Evolutionary conservation across 805 yeast genomes (phyloP), one percentile per base, ranked within the genome.

Genomic region (Pichia exigua): DNA sequence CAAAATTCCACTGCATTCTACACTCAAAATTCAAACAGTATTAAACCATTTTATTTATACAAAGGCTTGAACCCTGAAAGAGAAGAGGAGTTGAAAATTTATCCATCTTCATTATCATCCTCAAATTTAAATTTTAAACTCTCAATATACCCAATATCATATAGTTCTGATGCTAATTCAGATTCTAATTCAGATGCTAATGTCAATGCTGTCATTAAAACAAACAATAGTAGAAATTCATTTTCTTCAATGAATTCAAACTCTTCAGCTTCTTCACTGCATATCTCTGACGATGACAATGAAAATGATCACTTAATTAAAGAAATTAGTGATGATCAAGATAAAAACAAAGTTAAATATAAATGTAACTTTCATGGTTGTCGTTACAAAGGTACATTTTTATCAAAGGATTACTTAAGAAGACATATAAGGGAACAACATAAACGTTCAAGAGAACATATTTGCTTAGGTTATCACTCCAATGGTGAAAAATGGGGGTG

Each of bases 381-480:
- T 52, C 59, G 57, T 42, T 65, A 65, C 48, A 60, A 58, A 35
- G 68, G 68, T 17, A 63, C 67, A 10, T 65, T 65, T 45, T 52
- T 61, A 30, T 63, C 65, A 3, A 62, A 58, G 26, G 68, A 65
- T 40, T 65, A 65, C 46, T 43, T 65, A 21, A 53, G 66, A 44
- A 57, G 68, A 46, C 68, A 65, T 48, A 61, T 65, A 20, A 52
- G 66, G 32, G 68, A 65, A 53, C 68, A 65, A 44, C 68, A 65
- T 45, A 55, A 58, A 43, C 53, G 58, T 21, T 55, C 64, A 5
- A 58, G 55, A 22, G 57, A 57, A 12, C 67, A 65, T 45, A 55
- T 58, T 11, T 65, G 68, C 50, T 46, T 44, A 32, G 69, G 70
- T 9, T 42, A 45, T 42, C 51, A 52, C 26, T 17, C 45, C 11